Conservation (phyloP, 345 rosid species). For the Citrus unshiu region DNA sequence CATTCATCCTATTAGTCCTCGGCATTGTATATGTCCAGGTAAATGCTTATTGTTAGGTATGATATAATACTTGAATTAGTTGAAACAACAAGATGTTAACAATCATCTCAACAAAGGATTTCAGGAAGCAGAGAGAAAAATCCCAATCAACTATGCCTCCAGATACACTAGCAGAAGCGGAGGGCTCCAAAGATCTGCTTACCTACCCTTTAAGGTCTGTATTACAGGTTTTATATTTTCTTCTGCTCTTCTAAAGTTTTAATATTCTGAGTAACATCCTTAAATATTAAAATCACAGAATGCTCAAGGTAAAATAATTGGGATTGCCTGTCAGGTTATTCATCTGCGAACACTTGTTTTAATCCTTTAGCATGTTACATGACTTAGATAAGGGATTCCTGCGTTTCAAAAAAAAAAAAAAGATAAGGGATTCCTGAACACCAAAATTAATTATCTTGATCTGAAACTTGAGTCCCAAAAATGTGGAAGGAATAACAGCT, state of each 20-base stretch:
- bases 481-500: too few species aligned
- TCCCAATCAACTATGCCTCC: constrained; percentile 94
- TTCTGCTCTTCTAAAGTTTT: constrained; percentile 2
- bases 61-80: constrained; percentile 4
- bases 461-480: too few species aligned
- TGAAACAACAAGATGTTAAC: constrained; percentile 20
- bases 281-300: not conserved
- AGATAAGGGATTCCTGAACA: too few species aligned
- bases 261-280: not conserved
- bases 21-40: constrained; percentile 99
- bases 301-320: not conserved
- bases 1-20: constrained; percentile 78
- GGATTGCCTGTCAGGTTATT: not conserved
- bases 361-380: not conserved
- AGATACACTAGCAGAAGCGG: constrained; percentile 77
- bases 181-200: constrained; percentile 89
- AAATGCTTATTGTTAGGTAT: constrained; percentile 17
- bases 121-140: constrained; percentile 99
- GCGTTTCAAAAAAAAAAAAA: too few species aligned
- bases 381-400: not conserved
- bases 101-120: constrained; percentile 32
- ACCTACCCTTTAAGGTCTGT: constrained; percentile 87
- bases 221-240: constrained; percentile 7
- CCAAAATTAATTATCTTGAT: too few species aligned
- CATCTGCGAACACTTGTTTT: not conserved